phyloP scores from a whole-genome alignment of 140 eudicot species.

The Oenanthe javanica region DNA sequence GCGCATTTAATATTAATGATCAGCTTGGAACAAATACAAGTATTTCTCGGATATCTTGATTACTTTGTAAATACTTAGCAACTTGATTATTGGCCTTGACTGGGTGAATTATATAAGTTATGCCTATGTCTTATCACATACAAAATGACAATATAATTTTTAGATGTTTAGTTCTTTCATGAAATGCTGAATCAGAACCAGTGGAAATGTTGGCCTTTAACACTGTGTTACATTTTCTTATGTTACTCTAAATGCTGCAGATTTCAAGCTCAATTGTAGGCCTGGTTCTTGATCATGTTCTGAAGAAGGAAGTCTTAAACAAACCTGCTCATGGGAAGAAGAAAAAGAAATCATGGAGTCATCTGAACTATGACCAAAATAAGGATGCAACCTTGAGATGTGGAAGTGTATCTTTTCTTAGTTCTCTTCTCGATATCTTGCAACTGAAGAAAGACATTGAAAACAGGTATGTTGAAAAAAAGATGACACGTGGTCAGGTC shows the following conservation, averaged over 20 bases:
- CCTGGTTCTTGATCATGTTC: conserved; percentile 43
- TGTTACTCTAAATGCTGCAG: conserved; percentile 34
- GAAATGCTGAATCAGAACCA: background rate
- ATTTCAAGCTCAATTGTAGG: conserved; percentile 36
- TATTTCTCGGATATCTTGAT: background rate
- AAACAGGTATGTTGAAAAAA: conserved; percentile 44
- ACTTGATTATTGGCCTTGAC: background rate
- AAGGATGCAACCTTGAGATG: conserved; percentile 25
- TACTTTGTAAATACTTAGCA: background rate
- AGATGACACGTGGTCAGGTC: background rate
- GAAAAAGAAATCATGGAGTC: conserved; percentile 36
- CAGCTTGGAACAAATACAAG: background rate
- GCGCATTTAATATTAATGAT: background rate
- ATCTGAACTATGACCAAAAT: conserved; percentile 20
- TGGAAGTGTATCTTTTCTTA: conserved; percentile 40
- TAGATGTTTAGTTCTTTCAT: background rate
- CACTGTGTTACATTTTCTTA: background rate
- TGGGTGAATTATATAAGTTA: background rate
- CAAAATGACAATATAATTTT: background rate
- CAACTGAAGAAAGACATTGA: conserved; percentile 68
- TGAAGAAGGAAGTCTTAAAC: conserved; percentile 20
- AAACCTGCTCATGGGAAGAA: conserved; percentile 36
- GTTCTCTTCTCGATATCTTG: conserved; percentile 66
- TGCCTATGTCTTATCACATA: background rate
- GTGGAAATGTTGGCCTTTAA: background rate